A percentile compares a stretch with the other conserved stretches of the same genome.
Evolutionary conservation across 257 asterid genomes (phyloP).

Genomic region (Leptodermis oblonga): DNA sequence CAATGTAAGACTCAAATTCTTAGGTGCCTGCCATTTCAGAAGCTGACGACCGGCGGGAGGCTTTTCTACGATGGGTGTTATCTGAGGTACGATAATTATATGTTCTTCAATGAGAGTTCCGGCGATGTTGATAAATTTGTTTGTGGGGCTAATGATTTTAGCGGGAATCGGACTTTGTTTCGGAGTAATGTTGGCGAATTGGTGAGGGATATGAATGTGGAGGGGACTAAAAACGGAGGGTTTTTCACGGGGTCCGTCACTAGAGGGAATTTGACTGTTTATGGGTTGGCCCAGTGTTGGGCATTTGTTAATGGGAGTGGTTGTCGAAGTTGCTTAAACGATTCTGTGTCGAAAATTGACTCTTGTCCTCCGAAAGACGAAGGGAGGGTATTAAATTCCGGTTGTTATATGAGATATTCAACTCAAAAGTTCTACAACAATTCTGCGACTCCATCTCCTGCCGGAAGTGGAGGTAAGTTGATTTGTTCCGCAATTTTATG

Average conservation of each 20-base stretch:
- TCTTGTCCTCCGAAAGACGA: slow-evolving; percentile 50
- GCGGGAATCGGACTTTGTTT: slow-evolving; percentile 42
- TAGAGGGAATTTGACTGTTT: slow-evolving; percentile 51
- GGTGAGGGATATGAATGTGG: slow-evolving; percentile 37
- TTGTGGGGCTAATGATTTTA: slow-evolving; percentile 47
- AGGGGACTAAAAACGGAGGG: slow-evolving; percentile 49
- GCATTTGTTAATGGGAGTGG: slow-evolving; percentile 44
- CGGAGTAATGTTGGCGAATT: slow-evolving; percentile 34
- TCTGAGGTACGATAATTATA: slow-evolving; percentile 53
- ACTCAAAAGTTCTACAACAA: slow-evolving; percentile 50
- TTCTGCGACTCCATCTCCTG: slow-evolving; percentile 27
- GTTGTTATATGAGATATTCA: slow-evolving; percentile 69
- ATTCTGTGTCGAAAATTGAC: slow-evolving; percentile 33
- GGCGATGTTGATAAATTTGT: slow-evolving; percentile 35
- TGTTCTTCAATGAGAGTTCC: slow-evolving; percentile 57
- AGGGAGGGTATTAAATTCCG: slow-evolving; percentile 64
- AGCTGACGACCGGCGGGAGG: slow-evolving; percentile 39
- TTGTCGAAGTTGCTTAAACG: slow-evolving; percentile 47
- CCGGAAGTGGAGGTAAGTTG: slow-evolving; percentile 40
- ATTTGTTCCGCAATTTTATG: not conserved
- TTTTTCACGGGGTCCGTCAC: slow-evolving; percentile 39
- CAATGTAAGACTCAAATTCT: slow-evolving; percentile 45
- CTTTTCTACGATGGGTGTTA: slow-evolving; percentile 61
- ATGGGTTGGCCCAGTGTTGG: slow-evolving; percentile 82
- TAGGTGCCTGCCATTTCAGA: slow-evolving; percentile 52